Base-by-base conservation (phyloP, 352 stramenopile species). In the Pythium sukuiense region DNA sequence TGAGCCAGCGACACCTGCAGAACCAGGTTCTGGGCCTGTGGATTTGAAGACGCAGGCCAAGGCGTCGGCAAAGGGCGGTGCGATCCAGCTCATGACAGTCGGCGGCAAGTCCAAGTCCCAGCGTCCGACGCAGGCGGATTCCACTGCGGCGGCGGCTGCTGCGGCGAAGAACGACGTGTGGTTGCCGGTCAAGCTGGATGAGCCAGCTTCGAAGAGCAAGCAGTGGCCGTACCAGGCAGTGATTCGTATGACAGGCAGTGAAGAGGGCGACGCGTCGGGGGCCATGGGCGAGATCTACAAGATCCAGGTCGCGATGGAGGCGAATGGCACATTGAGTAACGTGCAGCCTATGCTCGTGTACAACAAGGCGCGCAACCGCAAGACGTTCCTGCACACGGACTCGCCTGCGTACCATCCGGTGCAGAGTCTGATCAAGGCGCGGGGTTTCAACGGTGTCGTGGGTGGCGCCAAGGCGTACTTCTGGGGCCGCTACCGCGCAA, bases 251-350 rank as follows among this genome's bases (percentile, higher is more conserved):
- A 94, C 81, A 27, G 86, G 73, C 43, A 87, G 63, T 49, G 82
- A 90, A 41, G 77, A 90, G 26, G 84, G 81, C 50, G 82, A 90
- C 11, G 80, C 81, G 29, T 67, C 85, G n/a, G 85, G 85, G 24
- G 81, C 79, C 11, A 75, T 93, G 52, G 87, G 87, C 30, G 87
- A 96, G 75, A 93, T 96, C 76, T 96, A 96, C 78, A 96, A 96
- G 78, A 93, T 96, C 71, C 87, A 96, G 50, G 87, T 94, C 59
- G 87, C 87, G 14, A 74, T 93, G 70, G 78, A 86, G 49, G 67
- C 73, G 1, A 74, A 88, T 59, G 83, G 80, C 5, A 63, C 79
- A 48, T 71, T 90, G 12, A 90, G 83, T 62, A 90, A 74, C 43
- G 83, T 85, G 26, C 74, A 90, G 63, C 85, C 87, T 26, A 96